These are phyloP conservation scores for Elsinoe arachidis DNA, from an alignment of 2,329 filamentous ascomycete genomes.

Conservation along the genomic window DNA sequence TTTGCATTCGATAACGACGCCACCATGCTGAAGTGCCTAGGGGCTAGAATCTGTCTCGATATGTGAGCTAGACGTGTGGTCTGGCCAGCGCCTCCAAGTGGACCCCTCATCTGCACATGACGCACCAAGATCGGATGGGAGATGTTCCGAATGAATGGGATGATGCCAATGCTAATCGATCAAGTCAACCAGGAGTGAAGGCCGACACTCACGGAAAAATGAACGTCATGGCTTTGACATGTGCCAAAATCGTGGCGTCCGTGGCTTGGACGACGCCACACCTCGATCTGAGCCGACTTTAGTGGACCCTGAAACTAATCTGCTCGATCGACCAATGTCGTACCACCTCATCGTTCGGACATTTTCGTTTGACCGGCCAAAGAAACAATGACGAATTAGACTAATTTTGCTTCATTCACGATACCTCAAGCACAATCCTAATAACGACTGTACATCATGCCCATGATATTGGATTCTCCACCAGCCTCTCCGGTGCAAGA, in stretches of 20 bases:
- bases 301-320: neutral
- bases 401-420: too few species aligned
- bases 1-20: constrained; percentile 16
- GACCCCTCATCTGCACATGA: constrained; percentile 2
- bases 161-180: neutral
- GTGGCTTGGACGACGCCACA: constrained; percentile 4
- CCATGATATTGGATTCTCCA: constrained; percentile 22
- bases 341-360: neutral
- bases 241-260: neutral
- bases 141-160: neutral
- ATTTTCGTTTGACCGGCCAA: neutral
- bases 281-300: constrained; percentile 7
- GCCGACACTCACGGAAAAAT: neutral
- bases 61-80: neutral
- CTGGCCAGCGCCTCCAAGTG: constrained; percentile 1
- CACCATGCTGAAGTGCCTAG: constrained; percentile 13
- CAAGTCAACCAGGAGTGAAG: neutral
- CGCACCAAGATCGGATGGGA: neutral
- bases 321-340: constrained; percentile 10
- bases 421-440: too few species aligned
- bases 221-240: constrained; percentile 2
- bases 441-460: constrained; percentile 15
- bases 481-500: constrained; percentile 20
- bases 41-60: neutral
- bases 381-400: neutral